Evolutionary conservation across 768 basidiomycete species (phyloP).

Genomic region (Suillus brevipes): DNA sequence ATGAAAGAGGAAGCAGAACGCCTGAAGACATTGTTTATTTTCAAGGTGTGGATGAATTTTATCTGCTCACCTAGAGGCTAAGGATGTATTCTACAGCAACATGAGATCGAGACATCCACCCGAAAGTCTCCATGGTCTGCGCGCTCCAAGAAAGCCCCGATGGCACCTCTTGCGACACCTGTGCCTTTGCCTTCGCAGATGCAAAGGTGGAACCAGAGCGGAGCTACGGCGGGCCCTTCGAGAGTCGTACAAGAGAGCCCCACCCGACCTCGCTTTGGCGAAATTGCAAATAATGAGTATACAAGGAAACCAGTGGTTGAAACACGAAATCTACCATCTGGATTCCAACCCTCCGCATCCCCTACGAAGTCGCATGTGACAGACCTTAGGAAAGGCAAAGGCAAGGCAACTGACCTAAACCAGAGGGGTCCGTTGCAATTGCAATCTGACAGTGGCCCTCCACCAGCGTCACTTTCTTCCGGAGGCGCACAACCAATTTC

Average conservation of each 20-base stretch:
- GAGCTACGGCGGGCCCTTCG: conserved; percentile 27
- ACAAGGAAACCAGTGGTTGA: conserved; percentile 19
- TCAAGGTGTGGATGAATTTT: conserved; percentile 51
- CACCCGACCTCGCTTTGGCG: conserved; percentile 36
- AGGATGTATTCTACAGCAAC: conserved; percentile 48
- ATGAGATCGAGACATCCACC: conserved; percentile 59
- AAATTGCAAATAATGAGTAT: conserved; percentile 26
- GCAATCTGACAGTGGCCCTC: not conserved
- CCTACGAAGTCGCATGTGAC: conserved; percentile 15
- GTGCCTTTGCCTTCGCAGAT: conserved; percentile 41
- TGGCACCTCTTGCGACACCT: conserved; percentile 43
- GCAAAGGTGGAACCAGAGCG: conserved; percentile 34
- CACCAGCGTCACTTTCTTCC: conserved; percentile 21
- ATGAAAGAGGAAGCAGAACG: conserved; percentile 70
- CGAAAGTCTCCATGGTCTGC: conserved; percentile 49
- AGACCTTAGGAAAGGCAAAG: conserved; percentile 20
- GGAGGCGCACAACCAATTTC: conserved; percentile 22
- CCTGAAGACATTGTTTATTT: conserved; percentile 64
- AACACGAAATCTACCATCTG: conserved; percentile 24
- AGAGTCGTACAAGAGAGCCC: conserved; percentile 38
- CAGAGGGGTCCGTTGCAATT: not conserved
- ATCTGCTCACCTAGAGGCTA: conserved; percentile 13
- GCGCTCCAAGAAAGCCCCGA: conserved; percentile 41
- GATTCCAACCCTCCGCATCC: conserved; percentile 24
- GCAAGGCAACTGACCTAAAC: conserved; percentile 4